A percentile compares a stretch with the other conserved stretches of the same genome.
Evolutionary conservation across 805 yeast genomes (phyloP).

Genomic region (Maudiozyma serrabonitensis): DNA sequence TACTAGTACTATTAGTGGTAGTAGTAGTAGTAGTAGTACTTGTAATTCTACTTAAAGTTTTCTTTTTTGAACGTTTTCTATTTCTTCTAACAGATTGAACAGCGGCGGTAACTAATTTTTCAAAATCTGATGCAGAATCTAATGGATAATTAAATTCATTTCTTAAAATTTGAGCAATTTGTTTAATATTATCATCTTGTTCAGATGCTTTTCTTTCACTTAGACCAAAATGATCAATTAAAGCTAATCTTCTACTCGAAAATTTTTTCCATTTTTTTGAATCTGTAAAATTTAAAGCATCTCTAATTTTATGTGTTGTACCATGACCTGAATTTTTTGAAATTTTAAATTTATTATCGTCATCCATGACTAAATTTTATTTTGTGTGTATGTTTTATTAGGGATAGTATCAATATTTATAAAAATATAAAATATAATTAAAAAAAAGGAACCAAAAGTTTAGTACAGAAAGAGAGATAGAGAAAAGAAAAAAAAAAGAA

Average conservation of each 20-base stretch:
- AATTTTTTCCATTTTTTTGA: conserved; percentile 82
- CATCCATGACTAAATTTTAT: not conserved
- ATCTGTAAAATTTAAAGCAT: conserved; percentile 62
- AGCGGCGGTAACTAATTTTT: conserved; percentile 85
- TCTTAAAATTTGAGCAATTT: conserved; percentile 69
- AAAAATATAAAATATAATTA: no score
- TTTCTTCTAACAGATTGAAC: conserved; percentile 89
- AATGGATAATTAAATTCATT: conserved; percentile 66
- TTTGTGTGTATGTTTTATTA: not conserved
- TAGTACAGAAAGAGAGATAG: no score
- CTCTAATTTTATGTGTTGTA: conserved; percentile 35
- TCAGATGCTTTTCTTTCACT: conserved; percentile 76
- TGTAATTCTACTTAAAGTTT: conserved; percentile 4
- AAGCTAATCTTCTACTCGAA: conserved; percentile 79
- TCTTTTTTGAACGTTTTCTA: conserved; percentile 55
- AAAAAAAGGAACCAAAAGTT: no score
- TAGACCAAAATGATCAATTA: conserved; percentile 63
- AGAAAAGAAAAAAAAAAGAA: no score
- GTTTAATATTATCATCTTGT: conserved; percentile 72
- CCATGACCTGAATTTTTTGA: conserved; percentile 20
- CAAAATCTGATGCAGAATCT: conserved; percentile 61
- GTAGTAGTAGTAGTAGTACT: not conserved
- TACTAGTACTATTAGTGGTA: not conserved
- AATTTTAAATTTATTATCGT: not conserved
- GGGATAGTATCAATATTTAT: no score